These are phyloP conservation scores for Boletellus deceptivus DNA, from an alignment of 1,284 basidiomycete genomes.

Conservation along the genomic window DNA sequence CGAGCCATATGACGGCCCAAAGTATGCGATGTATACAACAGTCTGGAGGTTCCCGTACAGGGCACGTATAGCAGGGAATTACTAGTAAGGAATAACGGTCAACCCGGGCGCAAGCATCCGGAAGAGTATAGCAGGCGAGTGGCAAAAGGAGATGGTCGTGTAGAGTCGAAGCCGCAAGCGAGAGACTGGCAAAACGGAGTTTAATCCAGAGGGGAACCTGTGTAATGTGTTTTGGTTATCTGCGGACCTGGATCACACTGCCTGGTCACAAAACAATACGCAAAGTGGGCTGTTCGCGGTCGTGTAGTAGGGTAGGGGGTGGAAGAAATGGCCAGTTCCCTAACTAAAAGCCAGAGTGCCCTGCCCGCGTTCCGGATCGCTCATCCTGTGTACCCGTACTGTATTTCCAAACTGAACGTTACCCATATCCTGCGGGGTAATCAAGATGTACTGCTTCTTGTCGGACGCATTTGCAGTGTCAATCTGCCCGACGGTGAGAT, in stretches of 20 bases:
- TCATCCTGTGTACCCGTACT: conserved; percentile 76
- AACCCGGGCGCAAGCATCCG: conserved; percentile 23
- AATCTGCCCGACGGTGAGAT: conserved; percentile 49
- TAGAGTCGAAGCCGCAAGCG: conserved; percentile 5
- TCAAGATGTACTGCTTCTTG: conserved; percentile 88
- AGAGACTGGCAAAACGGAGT: conserved; percentile 6
- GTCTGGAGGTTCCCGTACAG: conserved; percentile 21
- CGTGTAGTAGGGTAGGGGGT: conserved; percentile 1
- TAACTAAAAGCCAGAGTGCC: conserved; percentile 47
- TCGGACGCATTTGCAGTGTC: conserved; percentile 82
- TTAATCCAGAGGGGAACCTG: background rate
- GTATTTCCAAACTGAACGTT: conserved; percentile 58
- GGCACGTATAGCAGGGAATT: conserved; percentile 32
- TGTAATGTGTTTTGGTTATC: too few species aligned
- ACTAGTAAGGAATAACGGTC: conserved; percentile 22
- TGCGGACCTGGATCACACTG: background rate
- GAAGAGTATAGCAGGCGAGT: background rate
- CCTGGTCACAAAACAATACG: conserved; percentile 2
- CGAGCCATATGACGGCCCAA: background rate
- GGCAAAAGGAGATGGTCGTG: background rate
- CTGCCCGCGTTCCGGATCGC: conserved; percentile 73
- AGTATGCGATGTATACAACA: conserved; percentile 23
- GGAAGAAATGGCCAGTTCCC: background rate
- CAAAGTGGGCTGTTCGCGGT: background rate
- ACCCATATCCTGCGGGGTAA: conserved; percentile 86